These are phyloP conservation scores for Gossypium rotundifolium DNA, from an alignment of 345 rosid species.

Conservation along the genomic window DNA sequence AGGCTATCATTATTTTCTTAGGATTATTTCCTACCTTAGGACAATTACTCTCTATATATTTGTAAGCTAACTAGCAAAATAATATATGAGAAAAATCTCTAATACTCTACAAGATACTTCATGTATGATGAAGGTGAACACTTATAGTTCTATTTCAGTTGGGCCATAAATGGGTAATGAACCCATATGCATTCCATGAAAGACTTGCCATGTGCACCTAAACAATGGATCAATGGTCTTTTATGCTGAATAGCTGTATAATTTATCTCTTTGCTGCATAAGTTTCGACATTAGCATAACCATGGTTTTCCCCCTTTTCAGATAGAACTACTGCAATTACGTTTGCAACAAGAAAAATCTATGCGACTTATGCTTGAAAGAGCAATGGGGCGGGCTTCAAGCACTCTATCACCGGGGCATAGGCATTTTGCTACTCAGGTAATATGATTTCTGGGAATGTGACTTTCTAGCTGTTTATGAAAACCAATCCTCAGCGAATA, in stretches of 20 bases:
- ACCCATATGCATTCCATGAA: neutral
- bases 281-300: neutral
- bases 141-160: neutral
- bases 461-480: neutral
- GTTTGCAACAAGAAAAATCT: slow-evolving; percentile 74
- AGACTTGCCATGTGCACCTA: neutral
- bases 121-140: neutral
- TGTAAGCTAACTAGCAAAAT: too few relatives aligned
- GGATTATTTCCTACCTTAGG: too few relatives aligned
- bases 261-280: slow-evolving; percentile 4
- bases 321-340: slow-evolving; percentile 77
- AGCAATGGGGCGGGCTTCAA: slow-evolving; percentile 85
- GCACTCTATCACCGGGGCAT: slow-evolving; percentile 91
- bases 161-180: neutral
- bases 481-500: neutral
- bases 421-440: slow-evolving; percentile 76
- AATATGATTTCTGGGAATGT: neutral
- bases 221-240: neutral
- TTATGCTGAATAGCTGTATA: neutral
- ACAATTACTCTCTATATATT: too few relatives aligned
- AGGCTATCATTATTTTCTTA: too few relatives aligned
- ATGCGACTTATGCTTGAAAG: slow-evolving; percentile 71
- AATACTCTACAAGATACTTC: too few relatives aligned
- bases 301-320: slow-evolving; percentile 27
- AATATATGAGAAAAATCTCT: too few relatives aligned